phyloP scores from a whole-genome alignment of 176 grass and related monocot genomes.

The Leersia perrieri region DNA sequence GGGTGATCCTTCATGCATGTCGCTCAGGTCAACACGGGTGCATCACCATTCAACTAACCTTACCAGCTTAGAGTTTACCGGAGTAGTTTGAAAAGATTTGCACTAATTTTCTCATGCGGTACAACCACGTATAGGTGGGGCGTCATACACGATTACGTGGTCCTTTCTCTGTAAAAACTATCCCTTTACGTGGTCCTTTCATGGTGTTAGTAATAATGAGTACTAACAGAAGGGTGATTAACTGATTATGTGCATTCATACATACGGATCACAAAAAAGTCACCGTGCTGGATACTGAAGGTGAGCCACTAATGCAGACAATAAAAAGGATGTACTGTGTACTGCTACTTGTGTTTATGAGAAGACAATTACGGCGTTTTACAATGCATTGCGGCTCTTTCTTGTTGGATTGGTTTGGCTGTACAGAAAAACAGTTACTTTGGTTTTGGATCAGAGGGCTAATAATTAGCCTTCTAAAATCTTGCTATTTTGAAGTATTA shows the following conservation, averaged over 20 bases:
- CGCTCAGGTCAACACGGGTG: not conserved
- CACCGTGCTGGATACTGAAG: not conserved
- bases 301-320: not conserved
- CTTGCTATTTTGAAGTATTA: no score
- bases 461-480: no score
- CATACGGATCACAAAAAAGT: not conserved
- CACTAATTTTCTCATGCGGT: not conserved
- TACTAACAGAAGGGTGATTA: not conserved
- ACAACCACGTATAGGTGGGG: not conserved
- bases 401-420: not conserved
- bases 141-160: not conserved
- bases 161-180: conserved; percentile 2
- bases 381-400: not conserved
- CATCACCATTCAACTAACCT: not conserved
- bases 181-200: not conserved
- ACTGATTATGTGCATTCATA: no score
- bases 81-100: not conserved
- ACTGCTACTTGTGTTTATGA: not conserved
- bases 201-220: not conserved
- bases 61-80: not conserved
- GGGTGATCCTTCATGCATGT: not conserved
- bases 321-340: not conserved
- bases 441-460: no score
- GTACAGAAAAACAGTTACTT: not conserved
- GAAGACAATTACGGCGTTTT: not conserved